A percentile compares a stretch with the other conserved stretches of the same genome.
phyloP scores from a whole-genome alignment of 768 basidiomycete species.

The Cyclocybe aegerita region DNA sequence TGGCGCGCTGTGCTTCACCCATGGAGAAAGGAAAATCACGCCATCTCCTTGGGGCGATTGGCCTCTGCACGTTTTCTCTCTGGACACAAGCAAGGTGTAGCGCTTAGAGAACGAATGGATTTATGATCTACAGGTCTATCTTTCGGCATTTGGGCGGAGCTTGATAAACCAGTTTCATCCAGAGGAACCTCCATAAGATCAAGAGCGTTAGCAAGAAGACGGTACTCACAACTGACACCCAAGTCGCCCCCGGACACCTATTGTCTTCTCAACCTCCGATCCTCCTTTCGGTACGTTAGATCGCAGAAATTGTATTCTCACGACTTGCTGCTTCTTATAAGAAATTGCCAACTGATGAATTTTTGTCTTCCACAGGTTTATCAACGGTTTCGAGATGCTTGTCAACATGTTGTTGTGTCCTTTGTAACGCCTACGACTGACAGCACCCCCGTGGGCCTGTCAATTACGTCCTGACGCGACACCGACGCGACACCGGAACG shows the following conservation, averaged over 20 bases:
- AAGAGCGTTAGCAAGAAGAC: not conserved
- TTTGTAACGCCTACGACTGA: too few species aligned
- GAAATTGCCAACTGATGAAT: too few species aligned
- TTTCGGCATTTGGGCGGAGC: not conserved
- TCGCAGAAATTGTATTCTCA: not conserved
- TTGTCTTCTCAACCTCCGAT: slow-evolving; percentile 1
- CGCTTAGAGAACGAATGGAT: not conserved
- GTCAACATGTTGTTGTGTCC: too few species aligned
- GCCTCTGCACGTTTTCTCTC: slow-evolving; percentile 21
- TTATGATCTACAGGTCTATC: not conserved
- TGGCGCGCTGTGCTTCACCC: slow-evolving; percentile 15
- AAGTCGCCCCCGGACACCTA: not conserved
- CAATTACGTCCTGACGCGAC: too few species aligned
- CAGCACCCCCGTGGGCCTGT: too few species aligned
- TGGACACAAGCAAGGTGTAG: slow-evolving; percentile 12
- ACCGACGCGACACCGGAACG: too few species aligned
- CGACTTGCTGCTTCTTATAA: not conserved
- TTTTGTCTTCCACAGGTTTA: too few species aligned
- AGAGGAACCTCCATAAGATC: too few species aligned
- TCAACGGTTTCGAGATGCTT: too few species aligned
- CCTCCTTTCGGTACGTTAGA: not conserved
- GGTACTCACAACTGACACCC: not conserved
- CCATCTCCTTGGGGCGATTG: slow-evolving; percentile 27
- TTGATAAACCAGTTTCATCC: too few species aligned
- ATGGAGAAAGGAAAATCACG: slow-evolving; percentile 17